Evolutionary conservation across 1,284 basidiomycete species (phyloP), one percentile per base, ranked within the genome.

Genomic region (Papiliotrema flavescens): DNA sequence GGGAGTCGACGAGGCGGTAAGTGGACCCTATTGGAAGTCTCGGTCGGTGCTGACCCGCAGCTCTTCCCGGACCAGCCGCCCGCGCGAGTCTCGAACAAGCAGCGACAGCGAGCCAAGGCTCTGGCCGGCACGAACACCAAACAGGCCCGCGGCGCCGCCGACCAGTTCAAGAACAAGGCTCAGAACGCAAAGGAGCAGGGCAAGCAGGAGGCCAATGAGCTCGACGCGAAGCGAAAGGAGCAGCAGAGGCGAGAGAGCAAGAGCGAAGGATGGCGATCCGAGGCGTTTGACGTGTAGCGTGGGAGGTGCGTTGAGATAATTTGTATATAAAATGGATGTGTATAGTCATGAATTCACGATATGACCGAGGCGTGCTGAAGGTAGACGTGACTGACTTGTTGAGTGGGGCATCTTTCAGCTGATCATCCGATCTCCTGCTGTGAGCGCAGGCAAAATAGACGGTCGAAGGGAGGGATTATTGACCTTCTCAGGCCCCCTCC

Each of bases 1-100:
- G 53, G 79, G 79, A 32, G 76, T 78, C 14, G 76, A 77, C 54
- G 76, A 79, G 61, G 66, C 67, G 40, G 68, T 71, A 53, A 66
- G 69, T 67, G 2, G 3, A 17, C 8, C n/a, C 22, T 19, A 43
- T 1, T n/a, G 4, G 48, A 17, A 19, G 0, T 45, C 45, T 56
- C 6, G 24, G 14, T 34, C 41, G 3, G 1, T 26, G 14, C 37
- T 28, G 15, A 26, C 37, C 45, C 35, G 19, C 40, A 76, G 65
- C 62, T 79, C 47, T 73, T 79, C 62, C 78, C 76, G 2, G 73
- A 75, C 42, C 65, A 72, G 56, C 71, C 73, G 6, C 70, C 70
- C 23, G 62, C 65, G 8, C 54, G 64, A 19, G 63, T 69, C 20
- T 64, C 66, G 49, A 71, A 74, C 60, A 55, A 60, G 20, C 68